These are phyloP conservation scores for Cyathus pygmaeus DNA, from an alignment of 1,284 basidiomycete genomes.

Conservation along the genomic window DNA sequence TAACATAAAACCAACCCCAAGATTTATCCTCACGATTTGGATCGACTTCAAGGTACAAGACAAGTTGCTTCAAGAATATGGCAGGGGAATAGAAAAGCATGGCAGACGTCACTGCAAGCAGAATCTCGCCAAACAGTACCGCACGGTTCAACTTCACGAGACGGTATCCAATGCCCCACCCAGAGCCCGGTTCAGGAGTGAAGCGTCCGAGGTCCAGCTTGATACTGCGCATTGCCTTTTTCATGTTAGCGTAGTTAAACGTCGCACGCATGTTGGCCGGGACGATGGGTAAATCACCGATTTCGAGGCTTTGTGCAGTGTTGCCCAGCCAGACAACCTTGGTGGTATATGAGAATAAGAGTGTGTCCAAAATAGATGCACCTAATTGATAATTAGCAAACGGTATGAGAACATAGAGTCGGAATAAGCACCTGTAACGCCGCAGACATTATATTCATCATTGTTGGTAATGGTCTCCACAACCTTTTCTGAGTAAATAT, in stretches of 20 bases:
- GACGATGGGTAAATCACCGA: conserved; percentile 86
- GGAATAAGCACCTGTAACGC: conserved; percentile 56
- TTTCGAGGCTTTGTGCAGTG: conserved; percentile 77
- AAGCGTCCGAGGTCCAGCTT: conserved; percentile 58
- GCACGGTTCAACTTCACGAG: conserved; percentile 63
- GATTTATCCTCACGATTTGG: conserved; percentile 60
- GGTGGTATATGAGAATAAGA: conserved; percentile 86
- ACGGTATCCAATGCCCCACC: conserved; percentile 70
- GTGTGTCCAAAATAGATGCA: conserved; percentile 65
- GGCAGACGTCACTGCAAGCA: conserved; percentile 71
- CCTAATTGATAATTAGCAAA: conserved; percentile 25
- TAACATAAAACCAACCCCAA: conserved; percentile 82
- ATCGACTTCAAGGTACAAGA: conserved; percentile 79
- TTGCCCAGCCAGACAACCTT: conserved; percentile 87
- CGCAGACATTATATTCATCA: conserved; percentile 74
- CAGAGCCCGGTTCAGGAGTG: conserved; percentile 63
- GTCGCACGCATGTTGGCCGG: conserved; percentile 77
- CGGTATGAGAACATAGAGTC: background rate
- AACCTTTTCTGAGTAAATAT: conserved; percentile 80
- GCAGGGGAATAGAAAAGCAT: conserved; percentile 83
- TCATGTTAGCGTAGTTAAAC: conserved; percentile 63
- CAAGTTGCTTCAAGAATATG: conserved; percentile 76
- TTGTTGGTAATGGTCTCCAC: conserved; percentile 64
- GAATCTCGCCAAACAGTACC: conserved; percentile 55
- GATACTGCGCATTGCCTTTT: conserved; percentile 49